Base-by-base conservation (phyloP, 257 asterid species). In the Echites panduratus region DNA sequence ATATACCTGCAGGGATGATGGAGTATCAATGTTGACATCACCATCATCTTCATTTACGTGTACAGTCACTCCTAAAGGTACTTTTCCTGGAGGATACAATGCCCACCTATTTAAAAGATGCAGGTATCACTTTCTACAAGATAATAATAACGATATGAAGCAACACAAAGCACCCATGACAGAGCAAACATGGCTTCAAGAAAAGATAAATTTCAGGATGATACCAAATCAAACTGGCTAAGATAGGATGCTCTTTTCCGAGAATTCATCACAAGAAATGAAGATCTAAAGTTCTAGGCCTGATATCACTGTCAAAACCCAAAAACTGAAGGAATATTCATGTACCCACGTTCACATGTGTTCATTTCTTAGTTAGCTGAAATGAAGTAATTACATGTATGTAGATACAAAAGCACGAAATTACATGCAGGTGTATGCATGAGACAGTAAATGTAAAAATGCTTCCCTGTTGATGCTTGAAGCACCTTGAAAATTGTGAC, bases 41-140 rank as follows among this genome's bases (percentile, higher is more conserved):
- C 99, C 99, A 70, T 95, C 93, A 76, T 92, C 97, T 84, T 95
- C 99, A 74, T 95, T 90, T 66, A 95, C 97, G 83, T 92, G 98
- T 72, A 95, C 93, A 24, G 97, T 91, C 82, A 95, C 97, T 79
- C 99, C 99, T 82, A 82, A 81, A 73, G 99, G 99, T 77, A 95
- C 98, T 82, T 89, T 90, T 76, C 99, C 99, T 3, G 99, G 99
- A 77, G 99, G 99, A 92, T 95, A 95, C 85, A 95, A 75, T 22
- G 99, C 98, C 99, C 99, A 95, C 91, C 98, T 95, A 75, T 84
- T 79, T 70, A 49, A 79, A 77, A 74, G 68, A 66, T 49, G 47
- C 54, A 41, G 72, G 70, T 19, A 66, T 76, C 47, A 77, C 71
- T 35, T 82, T 73, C 59, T 16, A 72, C 48, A 35, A 65, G 19